These are phyloP conservation scores for Lactifluus echinatus DNA, from an alignment of 768 basidiomycete genomes.

Conservation along the genomic window DNA sequence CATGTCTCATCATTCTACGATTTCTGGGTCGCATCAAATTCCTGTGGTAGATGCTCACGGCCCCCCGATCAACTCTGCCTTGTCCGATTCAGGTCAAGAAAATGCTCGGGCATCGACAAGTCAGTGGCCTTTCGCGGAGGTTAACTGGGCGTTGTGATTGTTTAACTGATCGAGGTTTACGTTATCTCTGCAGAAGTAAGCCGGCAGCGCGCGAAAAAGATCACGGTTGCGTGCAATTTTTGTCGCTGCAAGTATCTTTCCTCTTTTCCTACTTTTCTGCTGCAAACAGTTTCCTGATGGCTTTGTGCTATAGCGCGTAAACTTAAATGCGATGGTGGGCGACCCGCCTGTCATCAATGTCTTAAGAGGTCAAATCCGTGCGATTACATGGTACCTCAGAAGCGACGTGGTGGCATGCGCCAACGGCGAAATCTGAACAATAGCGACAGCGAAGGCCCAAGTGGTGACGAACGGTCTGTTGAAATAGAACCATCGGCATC, in stretches of 20 bases:
- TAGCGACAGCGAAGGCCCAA: constrained; percentile 43
- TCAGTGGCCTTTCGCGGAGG: constrained; percentile 26
- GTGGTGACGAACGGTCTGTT: constrained; percentile 46
- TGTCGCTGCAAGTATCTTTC: constrained; percentile 63
- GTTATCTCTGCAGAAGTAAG: constrained; percentile 37
- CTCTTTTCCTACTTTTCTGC: constrained; percentile 11
- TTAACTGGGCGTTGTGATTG: neutral
- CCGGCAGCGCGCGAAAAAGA: constrained; percentile 73
- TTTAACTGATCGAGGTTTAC: constrained; percentile 21
- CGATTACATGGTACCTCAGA: constrained; percentile 71
- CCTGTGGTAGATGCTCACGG: constrained; percentile 26
- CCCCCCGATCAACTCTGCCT: constrained; percentile 10
- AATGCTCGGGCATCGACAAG: constrained; percentile 30
- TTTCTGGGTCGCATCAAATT: constrained; percentile 34
- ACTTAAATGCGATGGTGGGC: constrained; percentile 80
- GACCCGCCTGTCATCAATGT: constrained; percentile 77
- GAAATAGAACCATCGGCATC: constrained; percentile 48
- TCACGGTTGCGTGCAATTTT: constrained; percentile 85
- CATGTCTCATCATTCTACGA: constrained; percentile 21
- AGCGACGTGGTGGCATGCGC: constrained; percentile 54
- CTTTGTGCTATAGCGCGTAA: constrained; percentile 53
- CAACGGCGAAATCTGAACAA: constrained; percentile 32
- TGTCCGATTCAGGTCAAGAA: constrained; percentile 23
- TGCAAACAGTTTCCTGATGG: constrained; percentile 19
- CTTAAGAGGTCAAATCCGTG: constrained; percentile 69